These are phyloP conservation scores for Torulaspora delbrueckii DNA, from an alignment of 805 yeast species.

Conservation along the genomic window DNA sequence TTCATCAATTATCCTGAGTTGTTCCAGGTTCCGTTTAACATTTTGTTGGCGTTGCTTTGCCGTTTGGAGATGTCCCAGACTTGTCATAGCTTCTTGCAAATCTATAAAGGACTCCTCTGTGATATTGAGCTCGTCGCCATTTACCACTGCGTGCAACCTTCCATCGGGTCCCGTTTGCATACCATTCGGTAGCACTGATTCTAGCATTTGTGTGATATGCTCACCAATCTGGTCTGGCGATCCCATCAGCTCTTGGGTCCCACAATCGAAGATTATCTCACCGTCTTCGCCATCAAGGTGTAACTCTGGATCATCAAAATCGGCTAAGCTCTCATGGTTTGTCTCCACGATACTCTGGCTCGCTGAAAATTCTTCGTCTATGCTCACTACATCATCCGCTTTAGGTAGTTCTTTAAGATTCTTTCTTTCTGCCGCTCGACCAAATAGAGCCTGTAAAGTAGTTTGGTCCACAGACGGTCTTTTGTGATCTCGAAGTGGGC, in stretches of 20 bases:
- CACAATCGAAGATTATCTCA: slow-evolving; percentile 33
- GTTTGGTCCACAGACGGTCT: not conserved
- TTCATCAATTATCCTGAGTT: not conserved
- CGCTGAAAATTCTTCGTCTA: slow-evolving; percentile 1
- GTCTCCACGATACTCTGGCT: not conserved
- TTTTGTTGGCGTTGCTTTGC: slow-evolving; percentile 9
- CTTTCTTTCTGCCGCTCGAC: slow-evolving; percentile 1
- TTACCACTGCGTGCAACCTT: slow-evolving; percentile 26
- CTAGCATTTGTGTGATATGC: slow-evolving; percentile 29
- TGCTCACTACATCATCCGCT: not conserved
- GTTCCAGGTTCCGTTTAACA: not conserved
- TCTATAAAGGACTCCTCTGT: slow-evolving; percentile 20
- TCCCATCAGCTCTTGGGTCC: slow-evolving; percentile 24
- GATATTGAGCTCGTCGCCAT: slow-evolving; percentile 24
- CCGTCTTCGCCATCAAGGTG: slow-evolving; percentile 28
- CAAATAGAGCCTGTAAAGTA: slow-evolving; percentile 1
- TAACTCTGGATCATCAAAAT: slow-evolving; percentile 25
- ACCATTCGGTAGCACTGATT: slow-evolving; percentile 30
- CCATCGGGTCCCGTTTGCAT: slow-evolving; percentile 26
- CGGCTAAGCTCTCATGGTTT: slow-evolving; percentile 5
- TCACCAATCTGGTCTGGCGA: slow-evolving; percentile 28
- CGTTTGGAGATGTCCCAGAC: slow-evolving; percentile 12
- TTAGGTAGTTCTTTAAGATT: not conserved
- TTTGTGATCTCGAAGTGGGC: slow-evolving; percentile 25
- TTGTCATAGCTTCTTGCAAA: slow-evolving; percentile 12